phyloP scores from a whole-genome alignment of 2,329 filamentous ascomycete species.

The Botrytis fragariae region DNA sequence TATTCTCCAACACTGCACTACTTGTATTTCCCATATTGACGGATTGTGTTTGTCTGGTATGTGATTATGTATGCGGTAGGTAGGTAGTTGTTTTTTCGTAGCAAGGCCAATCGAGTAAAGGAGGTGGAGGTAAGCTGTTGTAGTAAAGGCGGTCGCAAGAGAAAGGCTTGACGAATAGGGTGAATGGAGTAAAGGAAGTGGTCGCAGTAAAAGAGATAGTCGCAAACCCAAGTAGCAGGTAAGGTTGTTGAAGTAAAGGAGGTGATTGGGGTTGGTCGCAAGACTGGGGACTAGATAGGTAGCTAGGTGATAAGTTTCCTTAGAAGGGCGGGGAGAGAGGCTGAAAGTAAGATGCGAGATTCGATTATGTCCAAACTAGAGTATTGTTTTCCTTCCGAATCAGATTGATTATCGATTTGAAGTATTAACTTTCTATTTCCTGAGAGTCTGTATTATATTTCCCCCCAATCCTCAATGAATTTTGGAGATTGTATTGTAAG shows the following conservation, averaged over 20 bases:
- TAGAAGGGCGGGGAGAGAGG: slow-evolving; percentile 6
- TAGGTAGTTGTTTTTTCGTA: slow-evolving; percentile 5
- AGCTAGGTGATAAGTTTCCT: slow-evolving; percentile 12
- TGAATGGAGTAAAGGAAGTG: background rate
- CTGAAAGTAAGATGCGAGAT: background rate
- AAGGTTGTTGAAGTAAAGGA: background rate
- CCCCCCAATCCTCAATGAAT: background rate
- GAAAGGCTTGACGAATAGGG: background rate
- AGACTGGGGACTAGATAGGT: background rate
- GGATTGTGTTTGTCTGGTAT: slow-evolving; percentile 13
- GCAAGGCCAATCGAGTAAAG: background rate
- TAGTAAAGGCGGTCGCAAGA: background rate
- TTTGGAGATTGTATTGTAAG: background rate
- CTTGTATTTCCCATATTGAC: slow-evolving; percentile 64
- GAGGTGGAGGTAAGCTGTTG: background rate
- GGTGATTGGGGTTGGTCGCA: background rate
- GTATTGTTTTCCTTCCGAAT: background rate
- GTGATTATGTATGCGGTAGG: slow-evolving; percentile 19
- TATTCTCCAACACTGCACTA: slow-evolving; percentile 82
- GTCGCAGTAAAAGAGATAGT: background rate
- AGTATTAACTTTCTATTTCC: background rate
- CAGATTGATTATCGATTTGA: background rate
- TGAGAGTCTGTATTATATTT: background rate
- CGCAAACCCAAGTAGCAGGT: slow-evolving; percentile 14
- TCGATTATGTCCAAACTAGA: background rate